Evolutionary conservation across 1,139 yeast genomes (phyloP).

Genomic region (Suhomyces guaymorum): DNA sequence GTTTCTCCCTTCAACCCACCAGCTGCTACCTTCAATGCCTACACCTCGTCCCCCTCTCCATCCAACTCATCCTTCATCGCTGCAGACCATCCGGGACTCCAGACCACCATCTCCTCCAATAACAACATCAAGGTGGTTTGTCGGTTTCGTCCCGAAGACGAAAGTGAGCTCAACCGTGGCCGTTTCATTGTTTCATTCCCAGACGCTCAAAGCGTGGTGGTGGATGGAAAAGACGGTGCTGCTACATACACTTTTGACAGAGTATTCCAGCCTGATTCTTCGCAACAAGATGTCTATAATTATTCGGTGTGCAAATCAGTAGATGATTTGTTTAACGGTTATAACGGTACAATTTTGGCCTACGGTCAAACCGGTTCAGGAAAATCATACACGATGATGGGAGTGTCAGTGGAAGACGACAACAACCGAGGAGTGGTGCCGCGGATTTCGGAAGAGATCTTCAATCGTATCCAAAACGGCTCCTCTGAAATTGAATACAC

Average conservation of each 20-base stretch:
- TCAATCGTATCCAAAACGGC: constrained; percentile 53
- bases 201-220: constrained; percentile 30
- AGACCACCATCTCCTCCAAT: constrained; percentile 7
- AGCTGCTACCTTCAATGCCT: no score
- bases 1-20: constrained; percentile 10
- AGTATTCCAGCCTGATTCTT: constrained; percentile 52
- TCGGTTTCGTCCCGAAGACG: constrained; percentile 58
- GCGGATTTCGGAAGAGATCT: constrained; percentile 66
- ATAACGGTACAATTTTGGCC: constrained; percentile 81
- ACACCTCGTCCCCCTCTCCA: no score
- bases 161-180: constrained; percentile 29
- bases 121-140: constrained; percentile 62
- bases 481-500: constrained; percentile 62
- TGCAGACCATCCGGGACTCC: constrained; percentile 10
- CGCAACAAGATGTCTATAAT: constrained; percentile 64
- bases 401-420: constrained; percentile 47
- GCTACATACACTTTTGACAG: constrained; percentile 64
- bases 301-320: constrained; percentile 60
- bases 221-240: constrained; percentile 31
- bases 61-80: constrained; percentile 5
- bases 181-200: constrained; percentile 25
- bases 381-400: constrained; percentile 85
- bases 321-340: constrained; percentile 73
- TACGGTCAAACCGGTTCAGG: constrained; percentile 93
- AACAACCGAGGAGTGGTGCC: constrained; percentile 64